These are phyloP conservation scores for Colletotrichum spaethianum DNA, from an alignment of 2,329 filamentous ascomycete genomes.

Conservation along the genomic window DNA sequence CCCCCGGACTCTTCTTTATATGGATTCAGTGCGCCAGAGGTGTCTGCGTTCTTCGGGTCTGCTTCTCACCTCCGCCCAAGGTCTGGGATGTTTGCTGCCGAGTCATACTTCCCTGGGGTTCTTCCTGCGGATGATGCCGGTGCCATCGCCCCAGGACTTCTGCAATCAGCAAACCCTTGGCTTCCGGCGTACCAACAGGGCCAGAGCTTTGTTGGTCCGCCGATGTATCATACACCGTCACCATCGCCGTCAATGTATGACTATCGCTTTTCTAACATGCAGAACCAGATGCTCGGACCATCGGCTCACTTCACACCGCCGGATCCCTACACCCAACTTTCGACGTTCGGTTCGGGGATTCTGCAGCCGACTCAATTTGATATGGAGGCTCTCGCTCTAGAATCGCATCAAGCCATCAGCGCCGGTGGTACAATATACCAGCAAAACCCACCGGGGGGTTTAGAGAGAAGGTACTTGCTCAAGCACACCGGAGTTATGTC, in stretches of 20 bases:
- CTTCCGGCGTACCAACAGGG: constrained; percentile 16
- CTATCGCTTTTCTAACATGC: constrained; percentile 23
- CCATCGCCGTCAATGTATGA: constrained; percentile 30
- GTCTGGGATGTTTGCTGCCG: background rate
- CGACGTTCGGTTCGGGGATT: constrained; percentile 13
- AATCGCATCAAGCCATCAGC: constrained; percentile 44
- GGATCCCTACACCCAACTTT: constrained; percentile 5
- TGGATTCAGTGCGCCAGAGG: constrained; percentile 14
- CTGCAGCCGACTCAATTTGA: constrained; percentile 44
- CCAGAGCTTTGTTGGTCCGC: constrained; percentile 36
- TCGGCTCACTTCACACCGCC: constrained; percentile 27
- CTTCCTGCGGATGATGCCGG: constrained; percentile 8
- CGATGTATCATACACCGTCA: constrained; percentile 27
- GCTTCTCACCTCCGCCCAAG: constrained; percentile 8
- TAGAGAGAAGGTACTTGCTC: constrained; percentile 77
- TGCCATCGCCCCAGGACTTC: constrained; percentile 7
- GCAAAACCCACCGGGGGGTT: constrained; percentile 62
- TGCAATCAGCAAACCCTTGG: constrained; percentile 27
- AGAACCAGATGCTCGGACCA: constrained; percentile 17
- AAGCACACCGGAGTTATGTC: constrained; percentile 81
- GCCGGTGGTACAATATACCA: background rate
- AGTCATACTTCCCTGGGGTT: constrained; percentile 3
- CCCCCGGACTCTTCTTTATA: background rate
- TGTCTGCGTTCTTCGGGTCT: constrained; percentile 14
- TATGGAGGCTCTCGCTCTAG: constrained; percentile 51